Evolutionary conservation across 768 basidiomycete genomes (phyloP).

Genomic region (Fibroporia radiculosa): DNA sequence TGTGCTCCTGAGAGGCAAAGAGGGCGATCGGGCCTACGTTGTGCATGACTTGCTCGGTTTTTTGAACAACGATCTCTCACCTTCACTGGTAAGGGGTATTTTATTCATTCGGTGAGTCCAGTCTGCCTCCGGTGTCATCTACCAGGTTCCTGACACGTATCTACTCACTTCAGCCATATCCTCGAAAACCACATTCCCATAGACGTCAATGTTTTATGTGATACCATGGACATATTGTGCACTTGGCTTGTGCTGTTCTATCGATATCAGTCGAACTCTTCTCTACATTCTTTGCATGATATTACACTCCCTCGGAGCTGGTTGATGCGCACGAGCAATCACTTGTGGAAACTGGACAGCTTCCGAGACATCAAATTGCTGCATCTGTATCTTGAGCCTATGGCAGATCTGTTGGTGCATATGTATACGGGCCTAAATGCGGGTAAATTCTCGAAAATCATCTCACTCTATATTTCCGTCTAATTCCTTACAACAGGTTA

Average conservation of each 20-base stretch:
- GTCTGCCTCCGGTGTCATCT: constrained; percentile 3
- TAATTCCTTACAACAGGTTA: constrained; percentile 2
- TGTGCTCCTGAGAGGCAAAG: constrained; percentile 11
- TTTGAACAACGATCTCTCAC: constrained; percentile 1
- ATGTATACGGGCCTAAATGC: constrained; percentile 5
- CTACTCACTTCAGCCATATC: constrained; percentile 32
- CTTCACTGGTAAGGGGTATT: constrained; percentile 25
- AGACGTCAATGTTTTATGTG: constrained; percentile 42
- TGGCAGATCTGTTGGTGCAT: constrained; percentile 9
- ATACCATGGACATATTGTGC: constrained; percentile 42
- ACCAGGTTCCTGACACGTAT: neutral
- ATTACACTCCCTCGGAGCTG: constrained; percentile 49
- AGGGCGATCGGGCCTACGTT: constrained; percentile 13
- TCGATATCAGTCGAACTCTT: constrained; percentile 13
- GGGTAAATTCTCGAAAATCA: neutral
- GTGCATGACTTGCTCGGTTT: constrained; percentile 21
- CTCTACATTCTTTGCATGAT: constrained; percentile 38
- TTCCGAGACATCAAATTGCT: constrained; percentile 5
- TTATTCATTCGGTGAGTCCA: constrained; percentile 33
- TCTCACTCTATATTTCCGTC: neutral
- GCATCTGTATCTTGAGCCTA: constrained; percentile 4
- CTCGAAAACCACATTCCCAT: constrained; percentile 30
- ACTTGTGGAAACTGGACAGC: neutral
- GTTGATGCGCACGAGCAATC: constrained; percentile 14
- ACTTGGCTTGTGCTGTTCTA: constrained; percentile 31